Evolutionary conservation across 345 rosid species (phyloP), one percentile per base, ranked within the genome.

Genomic region (Crucihimalaya himalaica): DNA sequence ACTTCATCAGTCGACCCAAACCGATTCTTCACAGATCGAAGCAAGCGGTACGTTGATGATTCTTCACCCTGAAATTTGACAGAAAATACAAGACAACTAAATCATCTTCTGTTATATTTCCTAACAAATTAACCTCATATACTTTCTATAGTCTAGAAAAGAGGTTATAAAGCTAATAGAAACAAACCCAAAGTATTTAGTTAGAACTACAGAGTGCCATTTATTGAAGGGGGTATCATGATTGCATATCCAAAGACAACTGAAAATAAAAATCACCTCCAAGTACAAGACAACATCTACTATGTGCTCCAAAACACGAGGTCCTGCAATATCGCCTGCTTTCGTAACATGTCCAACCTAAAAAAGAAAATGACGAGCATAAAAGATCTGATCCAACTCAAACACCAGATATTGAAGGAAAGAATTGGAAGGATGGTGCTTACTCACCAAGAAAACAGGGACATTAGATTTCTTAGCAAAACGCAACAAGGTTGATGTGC

Each of bases 1-100:
- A 93, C 98, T 89, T 94, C 98, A 79, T 94, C 96, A 2, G 88
- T 87, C 56, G 94, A 91, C 51, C 98, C 98, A 79, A 86, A 93
- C 42, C 98, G 96, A 76, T 93, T 93, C 86, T 93, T 93, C 78
- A 87, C 92, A 13, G 98, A 81, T 73, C 97, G 89, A 82, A 93
- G 97, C 83, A 93, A 78, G 62, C 97, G 97, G 84, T 89, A 89
- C 15, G 96, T 67, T 16, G 92, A 85, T 73, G 73, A 80, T 78
- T 91, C 93, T 78, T 93, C 98, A 63, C 98, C 98, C 97, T 93
- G 72, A 64, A 61, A 73, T 32, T 55, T 71, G 74, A 63, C 10
- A 20, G 59, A 68, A 42, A 60, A 31, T 25, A 20, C 14, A 53
- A 8, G 25, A 58, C 59, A 74, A 47, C 43, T 37, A 4, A 4